A percentile compares a stretch with the other conserved stretches of the same genome.
Evolutionary conservation across 805 yeast species (phyloP).

Genomic region (Saccharomycopsis sp.): DNA sequence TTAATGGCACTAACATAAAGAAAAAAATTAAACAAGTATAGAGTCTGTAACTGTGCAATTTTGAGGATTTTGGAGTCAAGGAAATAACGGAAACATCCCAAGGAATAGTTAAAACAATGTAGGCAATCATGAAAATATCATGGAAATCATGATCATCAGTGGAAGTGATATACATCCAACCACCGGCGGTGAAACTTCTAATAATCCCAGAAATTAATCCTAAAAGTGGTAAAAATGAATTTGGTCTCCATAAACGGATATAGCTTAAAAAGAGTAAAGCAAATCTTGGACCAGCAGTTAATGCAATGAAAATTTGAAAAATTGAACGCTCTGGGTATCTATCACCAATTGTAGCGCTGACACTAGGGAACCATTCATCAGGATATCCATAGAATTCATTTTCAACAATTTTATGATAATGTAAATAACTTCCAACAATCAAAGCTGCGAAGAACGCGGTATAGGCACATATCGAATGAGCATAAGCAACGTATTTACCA

Average conservation of each 20-base stretch:
- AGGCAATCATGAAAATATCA: constrained; percentile 90
- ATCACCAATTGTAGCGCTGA: constrained; percentile 95
- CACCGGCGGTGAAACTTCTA: constrained; percentile 96
- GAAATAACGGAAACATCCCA: constrained; percentile 68
- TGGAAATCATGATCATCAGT: constrained; percentile 97
- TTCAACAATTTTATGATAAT: constrained; percentile 80
- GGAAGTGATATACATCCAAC: constrained; percentile 96
- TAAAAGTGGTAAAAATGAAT: constrained; percentile 31
- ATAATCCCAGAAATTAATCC: constrained; percentile 59
- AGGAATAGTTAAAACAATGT: constrained; percentile 83
- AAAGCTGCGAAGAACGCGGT: constrained; percentile 74
- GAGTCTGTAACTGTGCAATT: constrained; percentile 44
- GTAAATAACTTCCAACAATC: constrained; percentile 65
- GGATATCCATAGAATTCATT: constrained; percentile 89
- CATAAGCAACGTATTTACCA: constrained; percentile 60
- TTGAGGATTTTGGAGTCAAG: constrained; percentile 41
- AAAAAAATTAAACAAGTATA: constrained; percentile 58
- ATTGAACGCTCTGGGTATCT: constrained; percentile 92
- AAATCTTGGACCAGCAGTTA: constrained; percentile 91
- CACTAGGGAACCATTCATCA: constrained; percentile 98
- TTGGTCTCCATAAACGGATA: constrained; percentile 36
- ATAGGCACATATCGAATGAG: constrained; percentile 67
- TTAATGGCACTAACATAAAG: constrained; percentile 66
- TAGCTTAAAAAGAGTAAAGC: constrained; percentile 48
- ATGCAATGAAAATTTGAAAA: constrained; percentile 85